These are phyloP conservation scores for Penicillium herquei DNA, from an alignment of 495 filamentous ascomycete genomes.

Conservation along the genomic window DNA sequence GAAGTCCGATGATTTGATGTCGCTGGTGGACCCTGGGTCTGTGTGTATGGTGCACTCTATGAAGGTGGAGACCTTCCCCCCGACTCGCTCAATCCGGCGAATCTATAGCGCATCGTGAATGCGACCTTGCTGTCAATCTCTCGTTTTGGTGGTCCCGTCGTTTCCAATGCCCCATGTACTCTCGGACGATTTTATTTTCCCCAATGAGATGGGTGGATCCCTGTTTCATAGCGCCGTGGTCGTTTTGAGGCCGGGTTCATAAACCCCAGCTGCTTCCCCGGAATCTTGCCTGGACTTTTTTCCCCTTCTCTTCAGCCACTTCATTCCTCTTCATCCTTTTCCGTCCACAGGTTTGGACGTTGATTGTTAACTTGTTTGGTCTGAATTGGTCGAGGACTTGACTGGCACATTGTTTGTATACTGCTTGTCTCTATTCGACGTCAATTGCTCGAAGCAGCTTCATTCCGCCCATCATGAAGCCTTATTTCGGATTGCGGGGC, in stretches of 20 bases:
- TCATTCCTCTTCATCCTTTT: constrained; percentile 1
- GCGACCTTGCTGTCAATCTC: constrained; percentile 13
- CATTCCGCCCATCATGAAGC: constrained; percentile 20
- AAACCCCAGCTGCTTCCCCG: constrained; percentile 16
- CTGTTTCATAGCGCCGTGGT: not conserved
- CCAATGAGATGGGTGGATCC: constrained; percentile 5
- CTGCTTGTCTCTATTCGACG: not conserved
- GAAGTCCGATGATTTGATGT: constrained; percentile 7
- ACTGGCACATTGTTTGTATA: constrained; percentile 14
- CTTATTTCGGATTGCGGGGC: constrained; percentile 64
- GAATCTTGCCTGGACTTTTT: constrained; percentile 1
- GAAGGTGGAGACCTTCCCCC: constrained; percentile 4
- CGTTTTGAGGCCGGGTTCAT: constrained; percentile 7
- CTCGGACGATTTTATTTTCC: not conserved
- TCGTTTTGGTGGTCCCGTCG: constrained; percentile 3
- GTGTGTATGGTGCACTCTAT: not conserved
- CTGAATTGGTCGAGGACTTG: not conserved
- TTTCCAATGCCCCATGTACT: constrained; percentile 4
- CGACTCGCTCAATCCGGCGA: constrained; percentile 14
- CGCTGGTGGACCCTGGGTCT: no score
- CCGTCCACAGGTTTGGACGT: constrained; percentile 7
- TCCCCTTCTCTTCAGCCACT: not conserved
- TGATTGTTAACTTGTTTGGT: not conserved
- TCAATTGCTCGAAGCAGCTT: not conserved
- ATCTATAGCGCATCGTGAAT: constrained; percentile 12